Conservation (phyloP, 352 stramenopile species). For the Saprolegnia parasitica region DNA sequence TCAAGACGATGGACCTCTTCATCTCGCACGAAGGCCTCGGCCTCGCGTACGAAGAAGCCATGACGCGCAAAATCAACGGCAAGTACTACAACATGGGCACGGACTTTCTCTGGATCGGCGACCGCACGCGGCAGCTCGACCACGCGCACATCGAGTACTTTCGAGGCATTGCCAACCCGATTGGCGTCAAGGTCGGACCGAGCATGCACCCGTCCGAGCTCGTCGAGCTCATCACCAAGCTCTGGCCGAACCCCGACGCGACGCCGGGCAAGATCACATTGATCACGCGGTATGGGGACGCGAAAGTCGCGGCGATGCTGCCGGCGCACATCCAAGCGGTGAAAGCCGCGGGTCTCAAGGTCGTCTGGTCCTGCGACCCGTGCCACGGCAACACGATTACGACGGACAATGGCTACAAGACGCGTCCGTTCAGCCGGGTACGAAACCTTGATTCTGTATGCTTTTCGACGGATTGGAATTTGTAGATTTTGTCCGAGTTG, state of each 20-base stretch:
- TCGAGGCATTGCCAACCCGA: slow-evolving; percentile 96
- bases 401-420: slow-evolving; percentile 95
- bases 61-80: slow-evolving; percentile 91
- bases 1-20: slow-evolving; percentile 96
- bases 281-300: slow-evolving; percentile 97
- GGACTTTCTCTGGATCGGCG: slow-evolving; percentile 98
- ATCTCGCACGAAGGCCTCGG: slow-evolving; percentile 98
- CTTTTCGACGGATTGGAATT: slow-evolving; percentile 1
- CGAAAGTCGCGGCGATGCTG: slow-evolving; percentile 91
- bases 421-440: slow-evolving; percentile 90
- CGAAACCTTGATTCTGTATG: not conserved
- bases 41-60: slow-evolving; percentile 96
- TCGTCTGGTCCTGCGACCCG: slow-evolving; percentile 96
- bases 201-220: slow-evolving; percentile 94
- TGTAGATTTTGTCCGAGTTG: slow-evolving; percentile 93
- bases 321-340: slow-evolving; percentile 95
- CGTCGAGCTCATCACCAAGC: slow-evolving; percentile 91
- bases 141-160: slow-evolving; percentile 98
- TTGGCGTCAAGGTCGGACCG: slow-evolving; percentile 97
- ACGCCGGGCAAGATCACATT: slow-evolving; percentile 96
- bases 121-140: slow-evolving; percentile 97
- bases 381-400: slow-evolving; percentile 99
- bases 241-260: slow-evolving; percentile 90
- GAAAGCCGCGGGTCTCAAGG: slow-evolving; percentile 89
- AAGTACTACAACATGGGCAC: slow-evolving; percentile 98